Base-by-base conservation (phyloP, 2,329 filamentous ascomycete genomes). In the Periglandula ipomoeae region DNA sequence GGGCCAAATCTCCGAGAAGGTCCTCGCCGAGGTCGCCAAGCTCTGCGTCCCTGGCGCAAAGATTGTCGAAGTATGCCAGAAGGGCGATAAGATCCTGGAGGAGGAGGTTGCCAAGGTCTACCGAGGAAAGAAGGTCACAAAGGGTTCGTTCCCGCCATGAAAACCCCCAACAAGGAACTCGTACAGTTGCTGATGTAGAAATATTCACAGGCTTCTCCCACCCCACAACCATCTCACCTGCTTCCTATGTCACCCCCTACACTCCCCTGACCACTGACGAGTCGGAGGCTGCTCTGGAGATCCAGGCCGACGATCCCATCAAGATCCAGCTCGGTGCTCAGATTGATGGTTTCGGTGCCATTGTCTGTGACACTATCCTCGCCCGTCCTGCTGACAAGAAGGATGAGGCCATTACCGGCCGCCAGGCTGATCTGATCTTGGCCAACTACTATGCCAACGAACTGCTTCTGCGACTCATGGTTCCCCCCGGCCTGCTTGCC, bases 321-420 rank as follows among this genome's bases (percentile, higher is more conserved):
- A 98, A 98, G 81, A 93, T 98, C 67, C 93, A 98, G 73, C 82
- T 98, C n/a, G 93, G 93, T 63, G 93, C 93, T 46, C 93, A 98
- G 74, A 96, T 98, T 55, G 89, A 97, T 72, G 93, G 93, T 48
- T 95, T 97, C 64, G 89, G 89, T 59, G 87, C 91, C 58, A 96
- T 98, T 65, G 87, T 96, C 59, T 96, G 93, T 72, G 87, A 96
- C 70, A 95, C 89, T 52, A 77, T 97, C 58, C 69, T 96, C 51
- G 84, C 94, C 46, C 75, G 76, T 43, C 67, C 76, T 55, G 74
- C 76, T 60, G 79, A 80, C 52, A 76, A 81, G 59, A 69, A 78
- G 45, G 72, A 78, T 50, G 82, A 80, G 56, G 76, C 78, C 58
- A 71, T 94, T 58, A 81, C 81, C 49, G 89, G 87, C 59, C 84